A percentile compares a stretch with the other conserved stretches of the same genome.
phyloP scores from a whole-genome alignment of 2,329 filamentous ascomycete species.

The Apiospora sp. region DNA sequence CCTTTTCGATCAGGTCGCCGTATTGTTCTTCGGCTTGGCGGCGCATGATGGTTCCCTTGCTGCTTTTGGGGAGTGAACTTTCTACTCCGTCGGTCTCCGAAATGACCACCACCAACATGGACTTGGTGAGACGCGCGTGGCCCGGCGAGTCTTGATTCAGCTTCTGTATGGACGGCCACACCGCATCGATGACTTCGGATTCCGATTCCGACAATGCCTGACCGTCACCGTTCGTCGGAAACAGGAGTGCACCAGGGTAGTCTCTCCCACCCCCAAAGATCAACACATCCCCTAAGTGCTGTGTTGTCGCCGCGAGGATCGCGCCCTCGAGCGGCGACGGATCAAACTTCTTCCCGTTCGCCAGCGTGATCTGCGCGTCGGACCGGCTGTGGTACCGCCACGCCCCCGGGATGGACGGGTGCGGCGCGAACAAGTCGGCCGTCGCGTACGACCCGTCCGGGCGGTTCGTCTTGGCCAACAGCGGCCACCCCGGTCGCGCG shows the following conservation, averaged over 20 bases:
- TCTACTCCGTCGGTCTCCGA: slow-evolving; percentile 33
- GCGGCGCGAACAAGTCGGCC: slow-evolving; percentile 67
- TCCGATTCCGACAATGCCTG: slow-evolving; percentile 38
- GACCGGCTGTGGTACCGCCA: slow-evolving; percentile 70
- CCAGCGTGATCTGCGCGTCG: slow-evolving; percentile 68
- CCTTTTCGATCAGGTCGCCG: slow-evolving; percentile 51
- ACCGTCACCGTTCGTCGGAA: slow-evolving; percentile 45
- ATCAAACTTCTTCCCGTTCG: slow-evolving; percentile 75
- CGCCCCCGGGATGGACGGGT: slow-evolving; percentile 57
- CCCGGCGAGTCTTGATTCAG: slow-evolving; percentile 58
- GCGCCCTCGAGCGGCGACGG: slow-evolving; percentile 66
- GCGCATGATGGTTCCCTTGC: slow-evolving; percentile 67
- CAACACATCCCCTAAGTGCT: slow-evolving; percentile 59
- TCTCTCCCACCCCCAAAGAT: slow-evolving; percentile 67
- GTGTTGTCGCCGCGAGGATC: slow-evolving; percentile 54
- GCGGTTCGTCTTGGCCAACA: slow-evolving; percentile 65
- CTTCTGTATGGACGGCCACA: slow-evolving; percentile 54
- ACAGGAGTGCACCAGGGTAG: slow-evolving; percentile 64
- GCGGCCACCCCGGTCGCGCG: slow-evolving; percentile 64
- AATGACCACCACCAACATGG: slow-evolving; percentile 59
- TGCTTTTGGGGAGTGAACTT: slow-evolving; percentile 62
- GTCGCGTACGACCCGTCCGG: slow-evolving; percentile 69
- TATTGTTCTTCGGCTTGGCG: slow-evolving; percentile 59
- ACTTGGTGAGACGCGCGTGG: slow-evolving; percentile 57
- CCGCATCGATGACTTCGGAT: slow-evolving; percentile 47